These are phyloP conservation scores for Grosmannia penicillata DNA, from an alignment of 2,329 filamentous ascomycete species.

Conservation along the genomic window DNA sequence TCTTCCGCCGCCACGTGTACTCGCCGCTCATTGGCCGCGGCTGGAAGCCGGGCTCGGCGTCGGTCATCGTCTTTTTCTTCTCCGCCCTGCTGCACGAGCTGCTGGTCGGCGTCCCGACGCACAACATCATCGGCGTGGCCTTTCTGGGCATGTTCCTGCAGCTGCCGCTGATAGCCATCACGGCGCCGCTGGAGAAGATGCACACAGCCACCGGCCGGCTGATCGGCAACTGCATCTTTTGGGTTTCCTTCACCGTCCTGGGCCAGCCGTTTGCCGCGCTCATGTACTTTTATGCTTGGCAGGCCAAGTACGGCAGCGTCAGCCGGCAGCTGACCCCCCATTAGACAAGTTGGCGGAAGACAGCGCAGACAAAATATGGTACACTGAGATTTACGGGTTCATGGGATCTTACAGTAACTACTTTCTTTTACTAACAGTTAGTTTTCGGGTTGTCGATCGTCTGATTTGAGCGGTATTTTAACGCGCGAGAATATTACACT, in stretches of 20 bases:
- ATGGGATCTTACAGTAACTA: no score
- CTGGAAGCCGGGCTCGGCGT: constrained; percentile 55
- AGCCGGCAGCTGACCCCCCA: constrained; percentile 31
- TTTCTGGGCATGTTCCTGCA: constrained; percentile 92
- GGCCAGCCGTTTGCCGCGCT: constrained; percentile 87
- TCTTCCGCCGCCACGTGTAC: constrained; percentile 92
- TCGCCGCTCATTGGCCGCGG: constrained; percentile 75
- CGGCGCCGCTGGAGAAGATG: constrained; percentile 65
- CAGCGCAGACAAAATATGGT: no score
- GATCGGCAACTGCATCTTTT: constrained; percentile 87
- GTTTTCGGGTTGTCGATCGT: no score
- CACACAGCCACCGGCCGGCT: constrained; percentile 61
- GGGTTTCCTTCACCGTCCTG: constrained; percentile 89
- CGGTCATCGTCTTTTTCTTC: constrained; percentile 71
- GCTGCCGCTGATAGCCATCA: constrained; percentile 72
- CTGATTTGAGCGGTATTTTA: no score
- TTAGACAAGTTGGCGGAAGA: no score
- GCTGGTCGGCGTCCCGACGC: constrained; percentile 84
- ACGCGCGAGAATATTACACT: no score
- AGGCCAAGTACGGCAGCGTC: constrained; percentile 87
- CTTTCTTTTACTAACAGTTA: no score
- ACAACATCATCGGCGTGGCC: constrained; percentile 84
- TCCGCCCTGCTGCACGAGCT: constrained; percentile 86
- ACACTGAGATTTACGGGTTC: no score
- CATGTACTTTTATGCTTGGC: constrained; percentile 96